Evolutionary conservation across 148 eudicot species (phyloP).

Genomic region (Chenopodium berlandieri): DNA sequence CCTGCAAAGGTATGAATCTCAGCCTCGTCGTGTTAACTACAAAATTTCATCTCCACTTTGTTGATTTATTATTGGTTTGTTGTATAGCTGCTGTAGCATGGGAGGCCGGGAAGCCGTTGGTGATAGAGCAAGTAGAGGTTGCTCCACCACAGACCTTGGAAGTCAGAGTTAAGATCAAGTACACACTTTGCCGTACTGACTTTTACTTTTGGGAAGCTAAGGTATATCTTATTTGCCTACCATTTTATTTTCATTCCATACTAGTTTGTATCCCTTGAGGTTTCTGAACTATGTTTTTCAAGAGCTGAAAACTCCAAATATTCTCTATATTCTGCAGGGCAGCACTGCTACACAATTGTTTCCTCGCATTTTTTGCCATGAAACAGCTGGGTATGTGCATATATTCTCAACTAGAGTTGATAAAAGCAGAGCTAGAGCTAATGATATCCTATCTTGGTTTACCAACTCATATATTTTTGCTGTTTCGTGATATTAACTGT

Average conservation of each 20-base stretch:
- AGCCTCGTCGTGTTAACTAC: too few relatives aligned
- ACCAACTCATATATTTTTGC: too few relatives aligned
- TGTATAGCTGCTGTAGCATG: too few relatives aligned
- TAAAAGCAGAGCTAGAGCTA: too few relatives aligned
- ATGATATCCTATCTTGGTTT: too few relatives aligned
- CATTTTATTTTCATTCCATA: not conserved
- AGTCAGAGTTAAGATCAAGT: constrained; percentile 40
- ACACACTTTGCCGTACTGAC: constrained; percentile 39
- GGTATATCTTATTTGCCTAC: constrained; percentile 11
- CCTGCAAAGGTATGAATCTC: too few relatives aligned
- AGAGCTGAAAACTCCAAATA: not conserved
- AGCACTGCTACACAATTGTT: constrained; percentile 30
- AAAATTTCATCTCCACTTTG: too few relatives aligned
- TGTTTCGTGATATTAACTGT: too few relatives aligned
- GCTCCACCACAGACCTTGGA: too few relatives aligned
- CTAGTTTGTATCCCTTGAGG: not conserved
- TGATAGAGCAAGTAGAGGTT: too few relatives aligned
- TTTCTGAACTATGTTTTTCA: not conserved
- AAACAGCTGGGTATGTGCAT: constrained; percentile 39
- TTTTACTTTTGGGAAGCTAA: constrained; percentile 41
- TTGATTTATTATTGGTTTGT: too few relatives aligned
- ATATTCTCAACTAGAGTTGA: not conserved
- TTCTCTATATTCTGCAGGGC: constrained; percentile 18
- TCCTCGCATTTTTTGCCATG: constrained; percentile 51
- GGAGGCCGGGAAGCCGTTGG: too few relatives aligned